Percentiles rank a stretch among this genome's conserved stretches.
Conservation (phyloP, 805 yeast species). For the Starmerella vitae region DNA sequence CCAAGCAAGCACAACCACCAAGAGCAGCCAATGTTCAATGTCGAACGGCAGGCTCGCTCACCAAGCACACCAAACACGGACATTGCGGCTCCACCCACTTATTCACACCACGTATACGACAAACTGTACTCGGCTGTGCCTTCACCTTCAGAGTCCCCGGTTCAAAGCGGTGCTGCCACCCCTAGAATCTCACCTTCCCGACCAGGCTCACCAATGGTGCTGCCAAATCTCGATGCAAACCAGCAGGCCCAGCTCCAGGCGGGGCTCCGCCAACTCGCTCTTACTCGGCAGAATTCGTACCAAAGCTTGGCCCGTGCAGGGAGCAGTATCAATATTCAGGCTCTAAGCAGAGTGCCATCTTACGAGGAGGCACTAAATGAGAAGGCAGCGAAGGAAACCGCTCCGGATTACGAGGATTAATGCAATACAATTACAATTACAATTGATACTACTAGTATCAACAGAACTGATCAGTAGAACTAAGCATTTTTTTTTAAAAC, state of each 20-base stretch:
- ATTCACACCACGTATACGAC: conserved; percentile 71
- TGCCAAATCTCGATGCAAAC: conserved; percentile 22
- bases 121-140: conserved; percentile 55
- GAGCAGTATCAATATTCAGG: conserved; percentile 27
- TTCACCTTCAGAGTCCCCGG: conserved; percentile 30
- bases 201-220: conserved; percentile 1
- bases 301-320: conserved; percentile 25
- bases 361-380: conserved; percentile 61
- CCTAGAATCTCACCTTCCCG: conserved; percentile 8
- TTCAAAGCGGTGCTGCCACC: conserved; percentile 29
- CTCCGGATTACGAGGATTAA: conserved; percentile 50
- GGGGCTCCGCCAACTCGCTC: conserved; percentile 30
- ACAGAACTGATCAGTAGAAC: too few relatives aligned
- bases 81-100: conserved; percentile 67
- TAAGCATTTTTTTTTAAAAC: too few relatives aligned
- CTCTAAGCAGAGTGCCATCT: conserved; percentile 65
- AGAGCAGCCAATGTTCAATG: conserved; percentile 17
- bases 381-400: conserved; percentile 35
- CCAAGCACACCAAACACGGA: conserved; percentile 14
- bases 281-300: conserved; percentile 21
- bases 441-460: too few relatives aligned
- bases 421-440: too few relatives aligned
- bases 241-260: conserved; percentile 31
- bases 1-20: conserved; percentile 15
- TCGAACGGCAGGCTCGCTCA: conserved; percentile 7